Evolutionary conservation across 495 filamentous ascomycete species (phyloP), one percentile per base, ranked within the genome.

Genomic region (Annulohypoxylon nitens): DNA sequence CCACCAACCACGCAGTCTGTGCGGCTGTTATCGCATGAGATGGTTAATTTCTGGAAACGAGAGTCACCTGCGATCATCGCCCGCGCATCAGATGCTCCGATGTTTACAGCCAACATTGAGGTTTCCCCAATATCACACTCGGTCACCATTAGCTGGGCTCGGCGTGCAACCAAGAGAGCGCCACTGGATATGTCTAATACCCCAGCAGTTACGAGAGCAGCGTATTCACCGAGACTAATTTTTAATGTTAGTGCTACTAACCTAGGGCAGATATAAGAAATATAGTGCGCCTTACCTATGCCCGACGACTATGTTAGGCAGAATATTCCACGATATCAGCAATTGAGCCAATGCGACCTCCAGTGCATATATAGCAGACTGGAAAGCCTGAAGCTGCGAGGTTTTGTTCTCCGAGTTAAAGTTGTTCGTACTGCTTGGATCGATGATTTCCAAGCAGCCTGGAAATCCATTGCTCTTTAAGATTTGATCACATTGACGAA

Each of bases 341-440:
- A 57, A 37, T 14, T 57, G 53, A 36, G 30, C 53, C 16, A 57
- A 12, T 1, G 53, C 53, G n/a, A 57, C 53, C 11, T 57, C 53
- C 33, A 57, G 10, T 20, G 53, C 53, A 37, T 37, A 57, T 57
- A 57, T 57, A n/a, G 53, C 53, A 37, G 53, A 57, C 53, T 57
- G 53, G 33, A 57, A 57, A 3, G 53, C 53, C 30, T 57, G 30
- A 23, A 57, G 26, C 18, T 57, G 53, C 8, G 30, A 57, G 9
- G 30, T 33, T 11, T 5, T 57, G n/a, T 36, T 30, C 12, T 57
- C 53, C 14, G 14, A 18, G n/a, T 36, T 57, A 4, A 30, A 11
- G 12, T 33, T 20, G 16, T 4, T 20, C 8, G 6, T 33, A 9
- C 5, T 18, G 33, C 30, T 57, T 34, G 33, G 53, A 20, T 57